Base-by-base conservation (phyloP, 768 basidiomycete species). In the Infundibulicybe gibba region DNA sequence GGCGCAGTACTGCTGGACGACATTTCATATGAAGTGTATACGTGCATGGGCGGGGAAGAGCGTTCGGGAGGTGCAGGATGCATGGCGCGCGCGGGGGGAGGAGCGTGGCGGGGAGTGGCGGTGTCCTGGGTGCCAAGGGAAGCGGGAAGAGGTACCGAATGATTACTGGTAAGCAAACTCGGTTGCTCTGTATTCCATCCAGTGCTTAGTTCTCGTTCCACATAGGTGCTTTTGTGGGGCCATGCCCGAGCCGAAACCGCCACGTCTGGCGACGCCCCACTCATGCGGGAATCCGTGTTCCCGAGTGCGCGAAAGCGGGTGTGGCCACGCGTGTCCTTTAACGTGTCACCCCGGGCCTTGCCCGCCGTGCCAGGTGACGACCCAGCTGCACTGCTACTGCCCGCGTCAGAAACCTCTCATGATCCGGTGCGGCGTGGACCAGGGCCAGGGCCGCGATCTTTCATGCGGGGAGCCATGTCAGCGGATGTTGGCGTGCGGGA, bases 311-410 rank as follows among this genome's bases (percentile, higher is more conserved):
- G 64, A 70, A 32, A 66, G 69, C 21, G 69, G 69, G 5, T 99
- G 95, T 54, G 72, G 74, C 0, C 95, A 97, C 59, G 72, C 90
- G 0, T 98, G 94, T 61, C 80, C 93, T 0, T 61, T 93, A 12
- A 70, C 73, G 12, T 98, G 95, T 58, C 95, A 97, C 62, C 95
- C 97, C 0, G 97, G 95, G 0, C 97, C 95, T 0, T 99, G 97
- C 66, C 94, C 94, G 0, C 93, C 93, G 0, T 99, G 97, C 59
- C 79, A 82, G 51, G 77, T 95, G 10, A 89, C 87, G 5, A 80
- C 87, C 0, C 76, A 80, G 37, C 66, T 83, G n/a, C 69, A 75
- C 1, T 99, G 97, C 60, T 83, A 89, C 43, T 97, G 94, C 52
- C 72, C 72, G n/a, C 77, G 78, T 40, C 76, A 80, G 49, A 73